Conservation (phyloP, 78 protist genomes). For the Protostelium mycophagum region DNA sequence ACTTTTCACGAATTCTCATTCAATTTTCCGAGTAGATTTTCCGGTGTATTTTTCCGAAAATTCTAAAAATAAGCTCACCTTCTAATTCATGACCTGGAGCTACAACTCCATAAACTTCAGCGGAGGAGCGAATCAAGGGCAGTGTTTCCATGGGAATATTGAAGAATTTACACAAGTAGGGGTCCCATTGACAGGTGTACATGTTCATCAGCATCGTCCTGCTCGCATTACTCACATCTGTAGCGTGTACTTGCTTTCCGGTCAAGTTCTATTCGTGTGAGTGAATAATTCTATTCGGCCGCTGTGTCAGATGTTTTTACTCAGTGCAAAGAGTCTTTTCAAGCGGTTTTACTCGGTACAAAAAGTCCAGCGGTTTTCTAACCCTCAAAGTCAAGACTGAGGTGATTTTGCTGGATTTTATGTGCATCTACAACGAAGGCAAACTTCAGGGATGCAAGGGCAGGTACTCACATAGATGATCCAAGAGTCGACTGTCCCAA, state of each 20-base stretch:
- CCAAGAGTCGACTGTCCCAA: slow-evolving; percentile 98
- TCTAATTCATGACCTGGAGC: slow-evolving; percentile 6
- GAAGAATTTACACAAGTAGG: slow-evolving; percentile 47
- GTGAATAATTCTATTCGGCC: no score
- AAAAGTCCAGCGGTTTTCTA: no score
- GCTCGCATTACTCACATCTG: slow-evolving; percentile 96
- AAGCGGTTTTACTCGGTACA: no score
- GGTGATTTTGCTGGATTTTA: no score
- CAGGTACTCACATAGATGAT: slow-evolving; percentile 71
- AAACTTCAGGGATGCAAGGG: neutral
- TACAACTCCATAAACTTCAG: slow-evolving; percentile 59
- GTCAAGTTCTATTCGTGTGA: slow-evolving; percentile 82
- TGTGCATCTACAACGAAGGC: neutral
- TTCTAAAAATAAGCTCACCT: slow-evolving; percentile 56
- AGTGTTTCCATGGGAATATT: slow-evolving; percentile 34
- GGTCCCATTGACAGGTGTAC: slow-evolving; percentile 84
- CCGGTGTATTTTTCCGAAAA: no score
- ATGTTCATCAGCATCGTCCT: slow-evolving; percentile 96
- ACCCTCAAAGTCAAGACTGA: no score
- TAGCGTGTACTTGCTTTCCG: slow-evolving; percentile 72
- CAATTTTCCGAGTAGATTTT: no score
- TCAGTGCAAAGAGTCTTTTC: no score
- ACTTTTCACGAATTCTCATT: neutral
- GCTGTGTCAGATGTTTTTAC: no score
- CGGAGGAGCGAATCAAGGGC: slow-evolving; percentile 52